phyloP scores from a whole-genome alignment of 2,329 filamentous ascomycete species.

The Fusarium coffeatum region DNA sequence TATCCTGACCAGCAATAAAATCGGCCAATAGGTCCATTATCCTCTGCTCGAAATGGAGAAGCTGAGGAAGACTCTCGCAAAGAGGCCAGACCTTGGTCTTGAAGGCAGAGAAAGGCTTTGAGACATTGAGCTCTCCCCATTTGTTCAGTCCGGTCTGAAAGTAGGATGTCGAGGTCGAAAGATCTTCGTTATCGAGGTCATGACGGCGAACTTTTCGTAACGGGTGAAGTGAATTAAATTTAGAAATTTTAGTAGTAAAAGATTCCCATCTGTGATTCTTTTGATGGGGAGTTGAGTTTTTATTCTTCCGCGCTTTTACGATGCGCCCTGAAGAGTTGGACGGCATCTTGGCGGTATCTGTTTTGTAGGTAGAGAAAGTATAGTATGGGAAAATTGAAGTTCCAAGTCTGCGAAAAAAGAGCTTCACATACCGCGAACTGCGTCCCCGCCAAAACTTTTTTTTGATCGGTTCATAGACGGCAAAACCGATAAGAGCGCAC shows the following conservation, averaged over 20 bases:
- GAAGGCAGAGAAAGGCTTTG: slow-evolving; percentile 82
- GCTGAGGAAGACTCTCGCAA: slow-evolving; percentile 90
- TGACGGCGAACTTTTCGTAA: slow-evolving; percentile 89
- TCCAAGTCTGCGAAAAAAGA: slow-evolving; percentile 40
- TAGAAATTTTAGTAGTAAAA: slow-evolving; percentile 89
- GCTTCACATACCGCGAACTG: slow-evolving; percentile 38
- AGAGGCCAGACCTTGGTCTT: slow-evolving; percentile 78
- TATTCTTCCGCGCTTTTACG: slow-evolving; percentile 75
- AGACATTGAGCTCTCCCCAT: slow-evolving; percentile 93
- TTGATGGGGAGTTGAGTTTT: slow-evolving; percentile 77
- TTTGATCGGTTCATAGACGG: slow-evolving; percentile 49
- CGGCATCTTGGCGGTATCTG: slow-evolving; percentile 64
- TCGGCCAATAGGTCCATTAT: slow-evolving; percentile 82
- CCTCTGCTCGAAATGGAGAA: slow-evolving; percentile 87
- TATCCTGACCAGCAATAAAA: slow-evolving; percentile 82
- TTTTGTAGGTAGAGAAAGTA: slow-evolving; percentile 36
- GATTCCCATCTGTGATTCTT: slow-evolving; percentile 92
- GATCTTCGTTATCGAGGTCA: slow-evolving; percentile 82
- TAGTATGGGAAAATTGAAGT: slow-evolving; percentile 31
- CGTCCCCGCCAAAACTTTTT: slow-evolving; percentile 52
- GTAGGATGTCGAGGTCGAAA: slow-evolving; percentile 83
- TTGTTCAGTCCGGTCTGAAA: slow-evolving; percentile 84
- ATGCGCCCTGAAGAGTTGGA: slow-evolving; percentile 74
- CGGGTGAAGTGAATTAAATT: slow-evolving; percentile 89
- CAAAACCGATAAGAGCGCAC: slow-evolving; percentile 51